Percentiles rank a stretch among this genome's conserved stretches.
Evolutionary conservation across 2,329 filamentous ascomycete species (phyloP).

Genomic region (Fonsecaea nubica): DNA sequence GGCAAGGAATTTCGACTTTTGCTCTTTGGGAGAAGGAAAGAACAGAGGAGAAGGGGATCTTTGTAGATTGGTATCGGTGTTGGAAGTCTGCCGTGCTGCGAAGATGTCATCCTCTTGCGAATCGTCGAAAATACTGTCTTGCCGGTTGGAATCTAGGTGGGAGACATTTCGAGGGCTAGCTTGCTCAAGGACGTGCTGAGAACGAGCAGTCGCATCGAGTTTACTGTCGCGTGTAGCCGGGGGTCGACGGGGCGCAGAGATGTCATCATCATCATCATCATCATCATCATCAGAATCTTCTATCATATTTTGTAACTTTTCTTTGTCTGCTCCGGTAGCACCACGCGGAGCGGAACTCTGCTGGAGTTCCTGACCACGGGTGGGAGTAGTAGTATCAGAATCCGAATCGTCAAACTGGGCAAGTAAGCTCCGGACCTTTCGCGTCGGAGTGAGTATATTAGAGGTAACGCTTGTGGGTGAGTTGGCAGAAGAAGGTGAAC

Average conservation of each 20-base stretch:
- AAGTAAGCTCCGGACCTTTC: conserved; percentile 58
- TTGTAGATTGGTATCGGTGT: conserved; percentile 37
- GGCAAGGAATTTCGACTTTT: conserved; percentile 69
- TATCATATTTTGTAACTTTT: not conserved
- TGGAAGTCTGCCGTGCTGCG: conserved; percentile 35
- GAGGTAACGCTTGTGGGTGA: conserved; percentile 26
- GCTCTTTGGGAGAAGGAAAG: conserved; percentile 42
- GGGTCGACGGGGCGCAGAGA: conserved; percentile 16
- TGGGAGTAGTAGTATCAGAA: conserved; percentile 44
- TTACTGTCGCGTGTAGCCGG: not conserved
- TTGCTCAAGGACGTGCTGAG: not conserved
- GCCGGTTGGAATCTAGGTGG: not conserved
- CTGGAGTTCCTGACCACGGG: not conserved
- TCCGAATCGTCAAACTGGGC: conserved; percentile 57
- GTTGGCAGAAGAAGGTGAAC: conserved; percentile 21
- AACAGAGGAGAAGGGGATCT: conserved; percentile 53
- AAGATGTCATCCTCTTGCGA: conserved; percentile 8
- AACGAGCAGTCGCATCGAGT: not conserved
- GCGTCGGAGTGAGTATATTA: conserved; percentile 43
- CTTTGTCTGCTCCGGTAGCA: not conserved
- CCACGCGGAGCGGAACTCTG: not conserved
- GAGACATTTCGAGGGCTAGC: not conserved
- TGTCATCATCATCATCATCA: conserved; percentile 56
- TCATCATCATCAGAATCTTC: conserved; percentile 44
- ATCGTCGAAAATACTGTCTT: not conserved